These are phyloP conservation scores for Candida corydali DNA, from an alignment of 805 yeast species.

Conservation along the genomic window DNA sequence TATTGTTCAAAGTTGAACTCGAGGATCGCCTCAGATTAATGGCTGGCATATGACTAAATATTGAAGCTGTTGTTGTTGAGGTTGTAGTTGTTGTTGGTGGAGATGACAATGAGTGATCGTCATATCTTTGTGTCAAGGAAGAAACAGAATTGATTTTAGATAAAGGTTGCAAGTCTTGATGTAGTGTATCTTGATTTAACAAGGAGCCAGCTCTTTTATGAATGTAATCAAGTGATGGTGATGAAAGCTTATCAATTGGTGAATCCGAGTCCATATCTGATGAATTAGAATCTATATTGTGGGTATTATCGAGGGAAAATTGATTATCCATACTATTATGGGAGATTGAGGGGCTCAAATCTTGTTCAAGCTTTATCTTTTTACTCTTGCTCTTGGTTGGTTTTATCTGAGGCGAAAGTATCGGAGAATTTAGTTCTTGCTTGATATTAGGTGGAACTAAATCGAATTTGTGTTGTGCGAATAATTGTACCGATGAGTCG, in stretches of 20 bases:
- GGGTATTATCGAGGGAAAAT: background rate
- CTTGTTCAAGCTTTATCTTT: conserved; percentile 3
- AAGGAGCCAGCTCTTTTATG: conserved; percentile 7
- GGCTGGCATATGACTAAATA: background rate
- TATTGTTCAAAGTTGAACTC: conserved; percentile 12
- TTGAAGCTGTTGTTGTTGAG: background rate
- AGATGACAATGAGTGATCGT: conserved; percentile 20
- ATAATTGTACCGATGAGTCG: conserved; percentile 23
- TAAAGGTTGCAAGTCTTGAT: conserved; percentile 5
- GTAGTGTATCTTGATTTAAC: conserved; percentile 5
- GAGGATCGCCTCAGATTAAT: conserved; percentile 10
- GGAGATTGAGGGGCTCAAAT: background rate
- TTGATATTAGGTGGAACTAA: background rate
- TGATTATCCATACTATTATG: background rate
- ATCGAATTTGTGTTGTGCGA: conserved; percentile 27
- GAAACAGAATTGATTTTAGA: conserved; percentile 6
- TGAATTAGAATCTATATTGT: background rate
- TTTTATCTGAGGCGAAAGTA: background rate
- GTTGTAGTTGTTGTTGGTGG: too few relatives aligned
- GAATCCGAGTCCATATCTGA: conserved; percentile 1
- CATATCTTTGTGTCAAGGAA: conserved; percentile 26
- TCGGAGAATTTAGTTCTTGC: background rate
- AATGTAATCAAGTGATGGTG: conserved; percentile 8
- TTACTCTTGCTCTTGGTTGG: background rate
- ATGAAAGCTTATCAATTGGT: conserved; percentile 8